Percentiles rank a stretch among this genome's conserved stretches.
These are phyloP conservation scores for Pichia sp. DNA, from an alignment of 1,139 yeast species.

Conservation along the genomic window DNA sequence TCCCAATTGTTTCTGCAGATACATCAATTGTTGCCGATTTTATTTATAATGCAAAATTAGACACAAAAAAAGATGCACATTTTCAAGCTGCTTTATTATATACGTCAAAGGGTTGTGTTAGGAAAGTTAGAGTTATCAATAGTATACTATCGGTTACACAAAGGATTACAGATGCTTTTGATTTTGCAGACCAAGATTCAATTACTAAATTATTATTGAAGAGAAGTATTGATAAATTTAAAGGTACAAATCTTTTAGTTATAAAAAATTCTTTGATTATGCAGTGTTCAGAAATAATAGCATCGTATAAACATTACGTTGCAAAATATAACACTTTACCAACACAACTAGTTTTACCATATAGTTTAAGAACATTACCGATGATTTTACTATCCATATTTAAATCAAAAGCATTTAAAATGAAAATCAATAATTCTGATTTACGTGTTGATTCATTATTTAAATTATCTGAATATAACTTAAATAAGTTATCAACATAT, in stretches of 20 bases:
- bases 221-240: conserved; percentile 58
- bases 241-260: conserved; percentile 46
- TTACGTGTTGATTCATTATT: conserved; percentile 54
- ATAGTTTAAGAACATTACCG: conserved; percentile 68
- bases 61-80: conserved; percentile 70
- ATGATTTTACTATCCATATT: conserved; percentile 61
- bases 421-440: conserved; percentile 44
- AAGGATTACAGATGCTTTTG: conserved; percentile 65
- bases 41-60: conserved; percentile 70
- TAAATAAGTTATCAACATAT: conserved; percentile 54
- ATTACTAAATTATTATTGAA: conserved; percentile 66
- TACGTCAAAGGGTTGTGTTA: conserved; percentile 66
- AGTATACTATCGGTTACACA: conserved; percentile 76
- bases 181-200: conserved; percentile 81
- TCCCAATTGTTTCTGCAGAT: conserved; percentile 61
- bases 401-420: conserved; percentile 60
- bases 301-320: conserved; percentile 64
- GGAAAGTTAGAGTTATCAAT: conserved; percentile 83
- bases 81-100: conserved; percentile 88
- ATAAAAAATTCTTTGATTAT: conserved; percentile 58
- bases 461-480: conserved; percentile 48
- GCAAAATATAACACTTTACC: conserved; percentile 44
- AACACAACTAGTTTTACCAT: conserved; percentile 75
- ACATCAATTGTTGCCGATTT: conserved; percentile 68
- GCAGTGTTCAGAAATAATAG: conserved; percentile 65